phyloP scores from a whole-genome alignment of 148 eudicot species.

The Chenopodium berlandieri region DNA sequence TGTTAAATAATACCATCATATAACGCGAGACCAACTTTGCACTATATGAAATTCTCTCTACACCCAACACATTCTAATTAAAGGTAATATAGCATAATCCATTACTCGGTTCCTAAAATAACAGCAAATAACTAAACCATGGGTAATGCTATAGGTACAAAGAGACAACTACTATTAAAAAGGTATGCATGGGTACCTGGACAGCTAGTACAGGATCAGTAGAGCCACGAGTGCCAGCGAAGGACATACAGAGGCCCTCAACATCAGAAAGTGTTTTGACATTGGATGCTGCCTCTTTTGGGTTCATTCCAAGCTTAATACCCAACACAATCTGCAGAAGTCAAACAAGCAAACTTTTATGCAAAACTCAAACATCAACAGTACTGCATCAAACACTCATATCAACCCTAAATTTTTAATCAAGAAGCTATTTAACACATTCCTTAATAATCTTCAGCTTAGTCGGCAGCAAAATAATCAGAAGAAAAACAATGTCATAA shows the following conservation, averaged over 20 bases:
- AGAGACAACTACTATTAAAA: not conserved
- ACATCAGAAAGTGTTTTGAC: constrained; percentile 94
- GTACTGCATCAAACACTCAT: not conserved
- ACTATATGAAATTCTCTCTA: not conserved
- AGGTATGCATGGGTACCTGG: constrained; percentile 52
- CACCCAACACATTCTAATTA: not conserved
- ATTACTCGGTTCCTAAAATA: not conserved
- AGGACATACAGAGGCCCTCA: constrained; percentile 81
- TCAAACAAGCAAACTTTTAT: not conserved
- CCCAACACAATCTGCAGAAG: constrained; percentile 74
- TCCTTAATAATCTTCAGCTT: not conserved
- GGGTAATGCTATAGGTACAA: not conserved
- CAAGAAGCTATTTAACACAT: not conserved
- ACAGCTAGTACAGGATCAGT: constrained; percentile 86
- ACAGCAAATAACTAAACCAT: not conserved
- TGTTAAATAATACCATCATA: not conserved
- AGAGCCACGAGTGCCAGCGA: constrained; percentile 66
- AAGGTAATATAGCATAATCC: not conserved
- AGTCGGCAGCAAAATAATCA: too few relatives aligned
- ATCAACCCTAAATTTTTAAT: not conserved
- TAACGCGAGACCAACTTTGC: not conserved
- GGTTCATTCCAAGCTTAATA: constrained; percentile 88
- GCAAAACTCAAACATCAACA: not conserved
- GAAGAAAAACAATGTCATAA: too few relatives aligned
- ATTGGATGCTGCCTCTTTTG: constrained; percentile 64